These are phyloP conservation scores for Colletotrichum cereale DNA, from an alignment of 2,329 filamentous ascomycete genomes.

Conservation along the genomic window DNA sequence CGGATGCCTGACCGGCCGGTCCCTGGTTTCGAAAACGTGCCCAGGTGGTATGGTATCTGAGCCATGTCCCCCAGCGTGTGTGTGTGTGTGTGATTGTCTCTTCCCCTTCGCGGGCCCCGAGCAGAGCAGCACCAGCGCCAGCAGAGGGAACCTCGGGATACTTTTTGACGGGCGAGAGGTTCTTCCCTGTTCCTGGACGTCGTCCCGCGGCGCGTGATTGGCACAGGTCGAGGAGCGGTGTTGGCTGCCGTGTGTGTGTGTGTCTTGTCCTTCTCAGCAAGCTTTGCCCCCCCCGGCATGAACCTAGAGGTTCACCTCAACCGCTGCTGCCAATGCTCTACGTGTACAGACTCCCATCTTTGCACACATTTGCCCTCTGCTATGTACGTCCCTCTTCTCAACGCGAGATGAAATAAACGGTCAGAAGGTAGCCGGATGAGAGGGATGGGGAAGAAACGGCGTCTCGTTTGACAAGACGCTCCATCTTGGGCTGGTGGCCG, in stretches of 20 bases:
- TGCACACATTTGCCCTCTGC: background rate
- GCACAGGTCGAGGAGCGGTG: conserved; percentile 28
- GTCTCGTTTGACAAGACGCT: conserved; percentile 10
- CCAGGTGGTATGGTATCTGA: conserved; percentile 34
- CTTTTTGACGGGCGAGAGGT: background rate
- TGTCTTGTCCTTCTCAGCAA: conserved; percentile 9
- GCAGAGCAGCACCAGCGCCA: conserved; percentile 10
- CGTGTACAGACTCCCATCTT: background rate
- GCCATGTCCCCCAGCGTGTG: conserved; percentile 17
- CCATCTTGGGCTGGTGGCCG: background rate
- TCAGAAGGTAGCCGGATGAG: background rate
- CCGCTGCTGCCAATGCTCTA: conserved; percentile 32
- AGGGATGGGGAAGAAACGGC: background rate
- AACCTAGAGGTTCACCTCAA: conserved; percentile 38
- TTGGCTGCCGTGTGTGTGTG: conserved; percentile 11
- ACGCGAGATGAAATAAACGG: background rate
- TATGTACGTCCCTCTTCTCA: too few species aligned
- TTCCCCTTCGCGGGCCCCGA: conserved; percentile 24
- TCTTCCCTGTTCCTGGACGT: conserved; percentile 4
- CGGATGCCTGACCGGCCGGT: conserved; percentile 38
- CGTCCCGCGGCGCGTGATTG: conserved; percentile 24
- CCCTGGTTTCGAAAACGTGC: conserved; percentile 41
- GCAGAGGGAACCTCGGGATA: conserved; percentile 16
- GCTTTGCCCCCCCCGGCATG: conserved; percentile 35
- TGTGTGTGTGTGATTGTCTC: too few species aligned